A percentile compares a stretch with the other conserved stretches of the same genome.
Evolutionary conservation across 225 moss, liverwort and hornwort species (phyloP).

Genomic region (Sphagnum contortum): DNA sequence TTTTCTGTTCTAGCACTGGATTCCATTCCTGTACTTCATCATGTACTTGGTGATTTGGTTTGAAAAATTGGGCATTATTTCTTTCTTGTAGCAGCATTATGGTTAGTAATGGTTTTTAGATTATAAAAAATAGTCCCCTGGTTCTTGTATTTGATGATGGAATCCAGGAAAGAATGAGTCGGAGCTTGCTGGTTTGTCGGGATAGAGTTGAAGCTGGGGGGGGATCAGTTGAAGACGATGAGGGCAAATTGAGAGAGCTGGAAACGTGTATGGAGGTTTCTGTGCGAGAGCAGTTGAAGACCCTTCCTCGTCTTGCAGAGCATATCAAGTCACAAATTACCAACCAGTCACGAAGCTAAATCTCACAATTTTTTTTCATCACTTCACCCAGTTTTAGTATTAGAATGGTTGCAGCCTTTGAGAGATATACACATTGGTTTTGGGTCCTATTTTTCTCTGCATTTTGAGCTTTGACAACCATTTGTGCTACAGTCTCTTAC

Average conservation of each 20-base stretch:
- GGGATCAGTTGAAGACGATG: slow-evolving; percentile 43
- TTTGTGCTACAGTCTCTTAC: no score
- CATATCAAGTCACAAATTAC: slow-evolving; percentile 45
- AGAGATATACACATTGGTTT: no score
- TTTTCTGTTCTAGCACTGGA: not conserved
- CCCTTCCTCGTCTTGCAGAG: slow-evolving; percentile 49
- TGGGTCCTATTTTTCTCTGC: no score
- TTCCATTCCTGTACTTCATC: not conserved
- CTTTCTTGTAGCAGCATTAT: no score
- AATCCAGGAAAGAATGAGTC: slow-evolving; percentile 44
- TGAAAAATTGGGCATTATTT: no score
- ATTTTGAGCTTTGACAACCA: no score
- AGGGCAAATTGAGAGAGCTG: slow-evolving; percentile 43
- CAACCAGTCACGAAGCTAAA: not conserved
- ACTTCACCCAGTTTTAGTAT: no score
- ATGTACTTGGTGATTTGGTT: no score
- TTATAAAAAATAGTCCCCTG: no score
- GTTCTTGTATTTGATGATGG: not conserved
- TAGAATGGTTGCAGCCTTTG: no score
- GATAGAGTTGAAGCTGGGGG: slow-evolving; percentile 45
- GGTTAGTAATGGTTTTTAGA: no score
- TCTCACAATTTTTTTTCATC: no score
- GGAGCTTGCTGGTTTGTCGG: slow-evolving; percentile 53
- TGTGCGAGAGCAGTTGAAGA: slow-evolving; percentile 39
- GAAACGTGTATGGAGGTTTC: slow-evolving; percentile 44